These are phyloP conservation scores for Neurospora terricola DNA, from an alignment of 495 filamentous ascomycete genomes.

Conservation along the genomic window DNA sequence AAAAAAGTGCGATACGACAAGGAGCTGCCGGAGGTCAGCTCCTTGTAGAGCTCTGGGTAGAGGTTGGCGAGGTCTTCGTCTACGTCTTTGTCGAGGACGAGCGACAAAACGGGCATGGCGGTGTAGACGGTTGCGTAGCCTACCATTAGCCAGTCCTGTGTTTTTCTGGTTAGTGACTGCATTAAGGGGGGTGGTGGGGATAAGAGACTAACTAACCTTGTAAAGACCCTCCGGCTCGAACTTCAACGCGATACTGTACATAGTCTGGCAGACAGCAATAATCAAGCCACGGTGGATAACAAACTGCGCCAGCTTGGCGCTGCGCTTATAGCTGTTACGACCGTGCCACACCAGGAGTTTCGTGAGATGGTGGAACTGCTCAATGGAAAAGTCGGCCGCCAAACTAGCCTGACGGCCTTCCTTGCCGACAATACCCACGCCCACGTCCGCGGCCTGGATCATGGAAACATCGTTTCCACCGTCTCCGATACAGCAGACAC, in stretches of 20 bases:
- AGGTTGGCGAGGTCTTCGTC: conserved; percentile 86
- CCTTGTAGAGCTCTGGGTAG: conserved; percentile 96
- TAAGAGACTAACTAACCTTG: conserved; percentile 34
- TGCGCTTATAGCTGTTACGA: conserved; percentile 90
- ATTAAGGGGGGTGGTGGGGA: background rate
- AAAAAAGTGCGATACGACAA: conserved; percentile 92
- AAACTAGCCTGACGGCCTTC: conserved; percentile 92
- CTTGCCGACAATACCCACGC: conserved; percentile 96
- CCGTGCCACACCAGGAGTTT: conserved; percentile 98
- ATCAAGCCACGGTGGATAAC: conserved; percentile 96
- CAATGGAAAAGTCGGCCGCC: conserved; percentile 92
- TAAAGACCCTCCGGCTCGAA: conserved; percentile 94
- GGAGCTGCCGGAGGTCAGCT: conserved; percentile 73
- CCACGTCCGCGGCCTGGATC: conserved; percentile 97
- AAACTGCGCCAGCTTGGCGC: conserved; percentile 92
- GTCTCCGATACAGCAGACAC: conserved; percentile 93
- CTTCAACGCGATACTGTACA: conserved; percentile 85
- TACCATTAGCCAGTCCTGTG: conserved; percentile 85
- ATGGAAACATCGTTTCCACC: conserved; percentile 98
- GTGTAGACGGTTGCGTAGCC: conserved; percentile 97
- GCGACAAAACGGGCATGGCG: conserved; percentile 83
- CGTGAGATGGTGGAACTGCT: conserved; percentile 90
- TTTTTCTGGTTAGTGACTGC: conserved; percentile 10
- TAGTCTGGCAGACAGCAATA: conserved; percentile 89
- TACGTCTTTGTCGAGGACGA: conserved; percentile 94